These are phyloP conservation scores for Anisodus acutangulus DNA, from an alignment of 257 asterid genomes.

Conservation along the genomic window DNA sequence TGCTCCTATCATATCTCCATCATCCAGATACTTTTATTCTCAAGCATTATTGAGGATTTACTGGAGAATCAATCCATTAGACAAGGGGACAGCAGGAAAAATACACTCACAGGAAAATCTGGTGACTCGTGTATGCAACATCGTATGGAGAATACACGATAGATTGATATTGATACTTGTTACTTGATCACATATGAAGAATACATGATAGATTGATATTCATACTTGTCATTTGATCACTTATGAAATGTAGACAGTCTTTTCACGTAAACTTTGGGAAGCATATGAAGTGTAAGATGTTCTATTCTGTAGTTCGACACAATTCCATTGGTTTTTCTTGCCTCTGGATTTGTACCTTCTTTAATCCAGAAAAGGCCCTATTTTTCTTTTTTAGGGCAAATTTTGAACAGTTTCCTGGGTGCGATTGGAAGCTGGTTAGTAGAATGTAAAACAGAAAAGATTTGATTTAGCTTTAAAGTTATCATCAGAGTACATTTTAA, in stretches of 20 bases:
- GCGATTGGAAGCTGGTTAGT: background rate
- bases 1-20: background rate
- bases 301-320: background rate
- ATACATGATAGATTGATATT: background rate
- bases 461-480: background rate
- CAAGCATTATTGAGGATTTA: constrained; percentile 21
- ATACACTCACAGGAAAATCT: background rate
- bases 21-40: constrained; percentile 8
- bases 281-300: constrained; percentile 8
- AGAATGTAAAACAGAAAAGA: background rate
- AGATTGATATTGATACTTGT: background rate
- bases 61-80: background rate
- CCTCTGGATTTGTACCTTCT: constrained; percentile 16
- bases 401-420: constrained; percentile 19
- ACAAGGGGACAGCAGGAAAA: background rate
- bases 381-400: background rate
- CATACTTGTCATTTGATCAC: constrained; percentile 8
- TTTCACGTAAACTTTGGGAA: background rate
- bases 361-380: constrained; percentile 5
- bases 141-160: background rate
- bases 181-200: background rate
- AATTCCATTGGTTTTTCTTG: constrained; percentile 12
- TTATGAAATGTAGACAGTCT: background rate
- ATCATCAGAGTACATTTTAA: background rate
- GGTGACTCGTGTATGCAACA: background rate